Conservation (phyloP, 2,329 filamentous ascomycete genomes). For the Paecilomyces niveus region DNA sequence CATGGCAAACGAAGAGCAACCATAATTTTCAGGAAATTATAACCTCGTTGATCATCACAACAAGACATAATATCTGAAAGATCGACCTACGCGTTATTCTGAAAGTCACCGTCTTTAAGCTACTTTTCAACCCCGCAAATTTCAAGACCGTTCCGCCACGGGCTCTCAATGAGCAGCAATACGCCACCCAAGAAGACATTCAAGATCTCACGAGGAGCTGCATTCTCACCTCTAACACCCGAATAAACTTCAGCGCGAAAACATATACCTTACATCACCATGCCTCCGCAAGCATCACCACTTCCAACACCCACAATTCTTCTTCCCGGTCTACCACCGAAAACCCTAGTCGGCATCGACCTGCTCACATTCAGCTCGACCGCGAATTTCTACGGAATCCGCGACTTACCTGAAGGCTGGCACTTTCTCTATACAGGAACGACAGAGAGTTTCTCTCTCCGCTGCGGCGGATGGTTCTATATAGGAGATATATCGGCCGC, state of each 20-base stretch:
- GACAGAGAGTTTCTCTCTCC: constrained; percentile 51
- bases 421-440: constrained; percentile 58
- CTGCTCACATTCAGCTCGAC: constrained; percentile 57
- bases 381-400: constrained; percentile 54
- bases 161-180: background rate
- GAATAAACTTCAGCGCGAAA: background rate
- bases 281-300: constrained; percentile 14
- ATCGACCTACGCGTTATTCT: too few species aligned
- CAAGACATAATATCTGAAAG: too few species aligned
- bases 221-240: background rate
- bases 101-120: background rate
- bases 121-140: background rate
- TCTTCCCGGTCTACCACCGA: constrained; percentile 37
- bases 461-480: constrained; percentile 57
- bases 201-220: background rate
- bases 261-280: background rate
- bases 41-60: background rate
- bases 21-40: background rate
- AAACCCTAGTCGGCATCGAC: constrained; percentile 45
- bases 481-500: constrained; percentile 32
- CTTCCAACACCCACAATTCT: constrained; percentile 36
- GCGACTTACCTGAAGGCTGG: constrained; percentile 50
- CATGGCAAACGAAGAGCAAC: background rate
- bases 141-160: background rate
- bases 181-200: background rate